phyloP scores from a whole-genome alignment of 306 rosid genomes.

The Abrus pulchellus region DNA sequence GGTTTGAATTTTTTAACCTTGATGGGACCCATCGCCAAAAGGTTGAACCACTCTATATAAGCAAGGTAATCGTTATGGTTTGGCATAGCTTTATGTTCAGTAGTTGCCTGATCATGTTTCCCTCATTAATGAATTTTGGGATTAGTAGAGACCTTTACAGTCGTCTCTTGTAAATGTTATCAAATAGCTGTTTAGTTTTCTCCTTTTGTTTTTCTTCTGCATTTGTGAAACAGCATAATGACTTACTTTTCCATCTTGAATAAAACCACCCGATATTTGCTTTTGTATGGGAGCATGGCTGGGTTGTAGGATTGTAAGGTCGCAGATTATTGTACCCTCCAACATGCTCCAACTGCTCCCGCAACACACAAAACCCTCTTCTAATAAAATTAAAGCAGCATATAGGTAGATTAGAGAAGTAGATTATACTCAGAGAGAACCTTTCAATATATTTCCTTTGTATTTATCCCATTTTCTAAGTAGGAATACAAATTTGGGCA shows the following conservation, averaged over 20 bases:
- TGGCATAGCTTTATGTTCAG: not conserved
- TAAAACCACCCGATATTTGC: not conserved
- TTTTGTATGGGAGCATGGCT: not conserved
- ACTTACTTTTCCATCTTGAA: constrained; percentile 5
- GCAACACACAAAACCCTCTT: not conserved
- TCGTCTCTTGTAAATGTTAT: not conserved
- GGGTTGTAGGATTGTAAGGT: not conserved
- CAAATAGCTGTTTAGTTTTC: not conserved
- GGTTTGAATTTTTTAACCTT: constrained; percentile 82
- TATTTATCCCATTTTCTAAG: constrained; percentile 12
- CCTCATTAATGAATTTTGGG: constrained; percentile 22
- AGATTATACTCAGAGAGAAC: not conserved
- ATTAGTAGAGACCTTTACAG: constrained; percentile 20
- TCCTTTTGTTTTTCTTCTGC: constrained; percentile 1
- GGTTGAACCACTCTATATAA: constrained; percentile 88
- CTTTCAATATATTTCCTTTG: constrained; percentile 6
- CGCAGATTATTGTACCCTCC: not conserved
- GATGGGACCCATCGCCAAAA: constrained; percentile 75
- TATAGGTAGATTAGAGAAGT: not conserved
- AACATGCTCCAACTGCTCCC: not conserved
- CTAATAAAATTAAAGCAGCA: not conserved
- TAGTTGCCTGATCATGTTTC: constrained; percentile 20
- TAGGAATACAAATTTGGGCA: constrained; percentile 49
- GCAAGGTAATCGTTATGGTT: constrained; percentile 73
- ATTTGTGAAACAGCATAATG: not conserved